Conservation (phyloP, 352 stramenopile species). For the Phytophthora ramorum region DNA sequence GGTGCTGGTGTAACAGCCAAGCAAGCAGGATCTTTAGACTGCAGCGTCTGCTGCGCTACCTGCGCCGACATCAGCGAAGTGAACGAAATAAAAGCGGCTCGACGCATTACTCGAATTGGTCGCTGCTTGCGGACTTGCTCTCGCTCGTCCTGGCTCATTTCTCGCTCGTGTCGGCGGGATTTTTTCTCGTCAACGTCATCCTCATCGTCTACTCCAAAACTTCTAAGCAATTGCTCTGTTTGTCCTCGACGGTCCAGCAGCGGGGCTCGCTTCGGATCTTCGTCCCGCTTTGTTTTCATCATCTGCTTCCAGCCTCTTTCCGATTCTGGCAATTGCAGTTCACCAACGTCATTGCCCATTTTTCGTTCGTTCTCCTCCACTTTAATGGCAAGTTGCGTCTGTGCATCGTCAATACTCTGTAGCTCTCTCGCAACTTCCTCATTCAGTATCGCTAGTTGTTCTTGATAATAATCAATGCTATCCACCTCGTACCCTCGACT, state of each 20-base stretch:
- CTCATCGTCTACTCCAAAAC: slow-evolving; percentile 28
- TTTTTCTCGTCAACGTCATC: slow-evolving; percentile 42
- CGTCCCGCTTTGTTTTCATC: slow-evolving; percentile 17
- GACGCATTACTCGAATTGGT: slow-evolving; percentile 72
- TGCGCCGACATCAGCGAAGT: slow-evolving; percentile 76
- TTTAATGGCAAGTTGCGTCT: slow-evolving; percentile 53
- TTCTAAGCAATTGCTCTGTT: slow-evolving; percentile 23
- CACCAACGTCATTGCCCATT: slow-evolving; percentile 23
- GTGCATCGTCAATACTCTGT: slow-evolving; percentile 63
- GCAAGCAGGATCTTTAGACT: slow-evolving; percentile 60
- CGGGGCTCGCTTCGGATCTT: slow-evolving; percentile 26
- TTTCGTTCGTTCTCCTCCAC: slow-evolving; percentile 43
- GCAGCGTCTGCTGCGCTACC: slow-evolving; percentile 72
- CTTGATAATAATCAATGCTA: slow-evolving; percentile 70
- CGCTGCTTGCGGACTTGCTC: slow-evolving; percentile 52
- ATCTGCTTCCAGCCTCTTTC: slow-evolving; percentile 16
- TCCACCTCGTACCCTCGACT: slow-evolving; percentile 51
- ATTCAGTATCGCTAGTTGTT: slow-evolving; percentile 64
- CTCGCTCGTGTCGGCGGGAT: slow-evolving; percentile 37
- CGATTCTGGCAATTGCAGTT: slow-evolving; percentile 19
- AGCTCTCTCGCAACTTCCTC: slow-evolving; percentile 65
- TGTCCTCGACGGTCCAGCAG: slow-evolving; percentile 22
- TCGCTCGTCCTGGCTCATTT: slow-evolving; percentile 59
- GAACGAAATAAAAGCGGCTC: slow-evolving; percentile 82
- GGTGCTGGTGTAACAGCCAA: slow-evolving; percentile 65